Percentiles rank a stretch among this genome's conserved stretches.
phyloP scores from a whole-genome alignment of 2,329 filamentous ascomycete species.

The Hypoxylon sp. region DNA sequence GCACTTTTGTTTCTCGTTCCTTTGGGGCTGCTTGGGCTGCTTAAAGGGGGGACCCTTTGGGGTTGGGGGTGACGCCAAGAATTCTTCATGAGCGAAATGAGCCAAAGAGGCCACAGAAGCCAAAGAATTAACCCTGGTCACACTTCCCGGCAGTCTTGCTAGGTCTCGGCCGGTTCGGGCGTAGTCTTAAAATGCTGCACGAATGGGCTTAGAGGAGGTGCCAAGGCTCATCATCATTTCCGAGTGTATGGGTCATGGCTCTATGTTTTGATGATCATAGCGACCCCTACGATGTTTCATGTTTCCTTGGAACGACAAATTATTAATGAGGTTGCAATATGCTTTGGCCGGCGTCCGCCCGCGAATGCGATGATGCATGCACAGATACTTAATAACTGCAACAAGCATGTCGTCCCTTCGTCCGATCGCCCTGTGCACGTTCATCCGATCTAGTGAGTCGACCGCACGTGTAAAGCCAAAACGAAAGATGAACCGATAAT shows the following conservation, averaged over 20 bases:
- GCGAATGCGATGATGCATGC: constrained; percentile 14
- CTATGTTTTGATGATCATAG: constrained; percentile 26
- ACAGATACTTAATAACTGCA: constrained; percentile 25
- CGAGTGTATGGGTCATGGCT: constrained; percentile 38
- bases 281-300: constrained; percentile 33
- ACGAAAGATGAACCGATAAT: constrained; percentile 13
- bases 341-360: constrained; percentile 13
- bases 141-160: constrained; percentile 30
- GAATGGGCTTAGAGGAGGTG: constrained; percentile 24
- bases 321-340: constrained; percentile 39
- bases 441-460: constrained; percentile 7
- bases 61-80: constrained; percentile 33
- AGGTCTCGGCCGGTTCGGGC: constrained; percentile 44
- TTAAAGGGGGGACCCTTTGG: not conserved
- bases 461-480: constrained; percentile 19
- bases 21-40: constrained; percentile 3
- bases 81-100: constrained; percentile 27
- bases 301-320: constrained; percentile 32
- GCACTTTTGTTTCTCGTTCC: constrained; percentile 8
- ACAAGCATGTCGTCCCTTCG: constrained; percentile 28
- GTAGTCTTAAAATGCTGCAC: constrained; percentile 21
- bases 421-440: constrained; percentile 8
- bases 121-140: constrained; percentile 15
- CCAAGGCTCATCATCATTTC: constrained; percentile 47
- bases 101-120: constrained; percentile 6